Percentiles rank a stretch among this genome's conserved stretches.
Conservation (phyloP, 371 early-diverging fungal genomes). For the Mortierella polycephala region DNA sequence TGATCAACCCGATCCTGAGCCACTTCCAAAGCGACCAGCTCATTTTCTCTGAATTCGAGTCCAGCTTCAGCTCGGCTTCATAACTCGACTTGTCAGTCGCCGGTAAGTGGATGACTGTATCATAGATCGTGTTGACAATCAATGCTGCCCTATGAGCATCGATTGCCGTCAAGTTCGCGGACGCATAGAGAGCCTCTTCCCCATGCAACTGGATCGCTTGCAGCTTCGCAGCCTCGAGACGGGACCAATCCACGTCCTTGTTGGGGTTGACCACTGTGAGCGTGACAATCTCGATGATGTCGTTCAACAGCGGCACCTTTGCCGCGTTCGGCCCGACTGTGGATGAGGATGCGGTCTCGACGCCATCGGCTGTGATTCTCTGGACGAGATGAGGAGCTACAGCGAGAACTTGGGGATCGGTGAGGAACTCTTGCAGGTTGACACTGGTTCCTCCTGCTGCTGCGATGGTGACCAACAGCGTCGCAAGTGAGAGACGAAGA, state of each 20-base stretch:
- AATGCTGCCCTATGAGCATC: slow-evolving; percentile 15
- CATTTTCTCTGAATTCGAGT: not conserved
- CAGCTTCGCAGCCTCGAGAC: slow-evolving; percentile 26
- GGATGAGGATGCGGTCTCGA: not conserved
- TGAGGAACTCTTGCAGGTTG: slow-evolving; percentile 10
- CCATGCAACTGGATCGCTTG: slow-evolving; percentile 22
- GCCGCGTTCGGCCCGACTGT: not conserved
- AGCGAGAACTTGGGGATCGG: slow-evolving; percentile 9
- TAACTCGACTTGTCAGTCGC: slow-evolving; percentile 7
- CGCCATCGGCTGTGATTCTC: not conserved
- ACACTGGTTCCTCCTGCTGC: slow-evolving; percentile 2
- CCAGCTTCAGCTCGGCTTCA: not conserved
- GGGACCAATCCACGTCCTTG: slow-evolving; percentile 22
- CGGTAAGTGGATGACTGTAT: slow-evolving; percentile 22
- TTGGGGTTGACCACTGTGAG: slow-evolving; percentile 13
- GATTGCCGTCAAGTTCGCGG: slow-evolving; percentile 12
- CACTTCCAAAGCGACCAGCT: slow-evolving; percentile 7
- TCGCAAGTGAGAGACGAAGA: slow-evolving; percentile 17
- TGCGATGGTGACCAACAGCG: slow-evolving; percentile 1
- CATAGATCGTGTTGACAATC: slow-evolving; percentile 36
- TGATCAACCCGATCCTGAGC: slow-evolving; percentile 15
- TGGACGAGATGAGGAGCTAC: slow-evolving; percentile 26
- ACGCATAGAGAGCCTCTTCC: slow-evolving; percentile 12
- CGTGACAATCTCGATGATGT: slow-evolving; percentile 25
- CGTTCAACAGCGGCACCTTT: slow-evolving; percentile 19